Conservation (phyloP, 495 filamentous ascomycete species). For the Hypomontagnella monticulosa region DNA sequence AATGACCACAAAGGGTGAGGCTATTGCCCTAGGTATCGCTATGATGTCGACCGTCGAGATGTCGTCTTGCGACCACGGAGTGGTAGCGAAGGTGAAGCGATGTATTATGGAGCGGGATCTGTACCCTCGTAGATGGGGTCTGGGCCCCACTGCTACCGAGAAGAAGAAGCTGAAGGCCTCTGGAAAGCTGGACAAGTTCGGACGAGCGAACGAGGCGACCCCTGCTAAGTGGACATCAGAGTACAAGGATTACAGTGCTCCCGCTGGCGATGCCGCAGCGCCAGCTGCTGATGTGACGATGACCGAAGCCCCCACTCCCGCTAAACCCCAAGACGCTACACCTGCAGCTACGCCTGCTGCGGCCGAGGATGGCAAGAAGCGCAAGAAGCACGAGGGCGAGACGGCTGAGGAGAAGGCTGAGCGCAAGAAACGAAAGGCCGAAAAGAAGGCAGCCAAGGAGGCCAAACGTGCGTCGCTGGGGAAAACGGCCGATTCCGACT, state of each 20-base stretch:
- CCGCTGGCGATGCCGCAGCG: conserved; percentile 46
- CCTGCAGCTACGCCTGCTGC: conserved; percentile 53
- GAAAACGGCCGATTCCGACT: conserved; percentile 47
- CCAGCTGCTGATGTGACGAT: conserved; percentile 43
- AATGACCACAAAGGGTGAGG: conserved; percentile 98
- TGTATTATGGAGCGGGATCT: conserved; percentile 99
- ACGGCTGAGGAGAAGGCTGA: conserved; percentile 79
- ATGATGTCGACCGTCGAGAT: conserved; percentile 96
- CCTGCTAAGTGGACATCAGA: conserved; percentile 88
- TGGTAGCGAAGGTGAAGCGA: conserved; percentile 96
- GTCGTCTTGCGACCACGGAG: conserved; percentile 91
- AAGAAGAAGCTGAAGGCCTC: conserved; percentile 99
- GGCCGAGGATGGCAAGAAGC: conserved; percentile 64
- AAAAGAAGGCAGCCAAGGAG: conserved; percentile 76
- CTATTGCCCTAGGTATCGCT: conserved; percentile 92
- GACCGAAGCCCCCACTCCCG: conserved; percentile 42
- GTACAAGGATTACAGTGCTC: conserved; percentile 85
- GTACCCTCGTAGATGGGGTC: conserved; percentile 93
- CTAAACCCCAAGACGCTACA: conserved; percentile 44
- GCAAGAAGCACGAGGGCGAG: conserved; percentile 84
- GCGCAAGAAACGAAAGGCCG: conserved; percentile 77
- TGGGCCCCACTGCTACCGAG: conserved; percentile 87
- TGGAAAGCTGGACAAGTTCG: conserved; percentile 97
- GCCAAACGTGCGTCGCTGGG: conserved; percentile 51
- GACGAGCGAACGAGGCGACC: conserved; percentile 88